Base-by-base conservation (phyloP, 495 filamentous ascomycete genomes). In the Penicillium coffeae region DNA sequence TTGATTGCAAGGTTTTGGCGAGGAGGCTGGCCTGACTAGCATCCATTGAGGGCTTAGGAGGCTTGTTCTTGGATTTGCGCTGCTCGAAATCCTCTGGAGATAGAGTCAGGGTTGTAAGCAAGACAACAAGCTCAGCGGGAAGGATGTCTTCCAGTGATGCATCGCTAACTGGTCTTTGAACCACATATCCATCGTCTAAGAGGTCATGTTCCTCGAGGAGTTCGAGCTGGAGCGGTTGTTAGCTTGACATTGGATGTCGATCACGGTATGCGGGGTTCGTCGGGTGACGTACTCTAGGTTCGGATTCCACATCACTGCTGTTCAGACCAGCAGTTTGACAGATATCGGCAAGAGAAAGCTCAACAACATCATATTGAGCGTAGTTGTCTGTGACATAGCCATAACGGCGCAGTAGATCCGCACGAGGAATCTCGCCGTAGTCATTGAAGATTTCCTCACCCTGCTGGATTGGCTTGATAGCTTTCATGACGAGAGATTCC, bases 401-500 rank as follows among this genome's bases (percentile, higher is more conserved):
- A 56, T 96, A 96, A 19, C 92, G 75, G 15, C 92, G 78, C 15
- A 97, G 78, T 15, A 96, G 69, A 61, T 96, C 91, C 0, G 85
- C 81, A 21, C 83, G 85, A 2, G 89, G 84, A 18, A 95, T 79
- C 25, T 87, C 82, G 7, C 91, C 92, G 60, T 95, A 95, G 63
- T 95, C 91, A 53, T 95, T 96, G 56, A 95, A 82, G 15, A 96
- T 82, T 59, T 95, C 88, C 43, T 88, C 81, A n/a, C 85, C 86
- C 5, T 75, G 72, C 8, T 57, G 58, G 53, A 96, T 88, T 0
- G 77, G 60, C 41, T 83, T 78, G 50, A 87, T 73, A 2, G 84
- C 70, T 38, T 80, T 83, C 68, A 89, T 89, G 13, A 80, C 78
- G 18, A 92, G 65, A 21, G 65, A 68, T 8, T 77, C 73, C 37